These are phyloP conservation scores for Sporothrix dimorphospora DNA, from an alignment of 2,329 filamentous ascomycete genomes.

Conservation along the genomic window DNA sequence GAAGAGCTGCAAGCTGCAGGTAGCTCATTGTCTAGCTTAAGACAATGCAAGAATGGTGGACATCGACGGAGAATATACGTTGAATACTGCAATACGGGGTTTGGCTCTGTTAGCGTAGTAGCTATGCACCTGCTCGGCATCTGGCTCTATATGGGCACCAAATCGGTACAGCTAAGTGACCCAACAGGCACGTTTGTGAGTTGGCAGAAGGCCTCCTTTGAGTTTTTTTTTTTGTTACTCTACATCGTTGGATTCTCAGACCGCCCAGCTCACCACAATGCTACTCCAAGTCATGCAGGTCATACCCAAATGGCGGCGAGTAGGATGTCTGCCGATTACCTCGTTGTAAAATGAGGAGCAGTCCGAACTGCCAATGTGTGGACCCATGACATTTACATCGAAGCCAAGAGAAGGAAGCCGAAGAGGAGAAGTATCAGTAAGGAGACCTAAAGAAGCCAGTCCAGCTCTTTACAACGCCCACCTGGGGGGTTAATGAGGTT, in stretches of 20 bases:
- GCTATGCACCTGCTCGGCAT: not conserved
- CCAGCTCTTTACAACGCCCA: not conserved
- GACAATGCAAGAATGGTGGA: not conserved
- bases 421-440: not conserved
- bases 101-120: not conserved
- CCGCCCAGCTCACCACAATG: not conserved
- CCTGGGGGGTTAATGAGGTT: not conserved
- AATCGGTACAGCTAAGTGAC: not conserved
- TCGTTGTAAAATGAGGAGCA: not conserved
- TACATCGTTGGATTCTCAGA: not conserved
- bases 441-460: not conserved
- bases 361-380: not conserved
- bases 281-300: constrained; percentile 14
- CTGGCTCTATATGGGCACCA: not conserved
- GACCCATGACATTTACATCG: not conserved
- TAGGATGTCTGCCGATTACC: constrained; percentile 4
- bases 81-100: not conserved
- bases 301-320: constrained; percentile 5
- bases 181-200: not conserved
- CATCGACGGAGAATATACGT: not conserved
- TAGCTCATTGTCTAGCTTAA: constrained; percentile 2
- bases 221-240: not conserved
- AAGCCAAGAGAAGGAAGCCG: not conserved
- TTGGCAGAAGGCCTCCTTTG: not conserved
- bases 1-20: not conserved